Evolutionary conservation across 2,329 filamentous ascomycete genomes (phyloP).

Genomic region (Phaeosphaeria sp.): DNA sequence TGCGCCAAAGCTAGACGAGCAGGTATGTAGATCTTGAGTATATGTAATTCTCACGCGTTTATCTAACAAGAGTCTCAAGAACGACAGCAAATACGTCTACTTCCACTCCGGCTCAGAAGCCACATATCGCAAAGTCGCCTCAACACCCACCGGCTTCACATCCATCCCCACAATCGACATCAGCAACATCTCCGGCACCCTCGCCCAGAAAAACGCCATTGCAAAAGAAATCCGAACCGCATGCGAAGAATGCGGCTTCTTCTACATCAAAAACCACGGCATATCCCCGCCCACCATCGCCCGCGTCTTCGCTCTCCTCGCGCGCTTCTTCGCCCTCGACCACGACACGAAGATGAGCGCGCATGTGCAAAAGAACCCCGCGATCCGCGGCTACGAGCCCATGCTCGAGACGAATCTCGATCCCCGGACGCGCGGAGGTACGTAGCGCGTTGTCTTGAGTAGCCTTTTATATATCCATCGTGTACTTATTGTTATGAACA

Average conservation of each 20-base stretch:
- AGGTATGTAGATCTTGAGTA: neutral
- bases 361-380: conserved; percentile 1
- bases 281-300: neutral
- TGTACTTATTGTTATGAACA: neutral
- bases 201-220: neutral
- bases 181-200: neutral
- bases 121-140: conserved; percentile 2
- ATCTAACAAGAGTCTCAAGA: neutral
- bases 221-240: neutral
- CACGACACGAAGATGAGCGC: neutral
- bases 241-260: conserved; percentile 2
- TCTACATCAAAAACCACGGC: conserved; percentile 2
- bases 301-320: neutral
- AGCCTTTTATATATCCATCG: neutral
- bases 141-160: conserved; percentile 2
- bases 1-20: neutral
- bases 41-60: neutral
- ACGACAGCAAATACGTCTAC: neutral
- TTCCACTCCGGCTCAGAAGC: conserved; percentile 3
- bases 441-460: neutral
- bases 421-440: neutral
- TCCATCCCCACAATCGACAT: conserved; percentile 1
- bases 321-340: neutral
- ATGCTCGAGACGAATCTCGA: neutral
- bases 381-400: conserved; percentile 1